Conservation (phyloP, 2,329 filamentous ascomycete species). For the Penicillium brevicompactum region DNA sequence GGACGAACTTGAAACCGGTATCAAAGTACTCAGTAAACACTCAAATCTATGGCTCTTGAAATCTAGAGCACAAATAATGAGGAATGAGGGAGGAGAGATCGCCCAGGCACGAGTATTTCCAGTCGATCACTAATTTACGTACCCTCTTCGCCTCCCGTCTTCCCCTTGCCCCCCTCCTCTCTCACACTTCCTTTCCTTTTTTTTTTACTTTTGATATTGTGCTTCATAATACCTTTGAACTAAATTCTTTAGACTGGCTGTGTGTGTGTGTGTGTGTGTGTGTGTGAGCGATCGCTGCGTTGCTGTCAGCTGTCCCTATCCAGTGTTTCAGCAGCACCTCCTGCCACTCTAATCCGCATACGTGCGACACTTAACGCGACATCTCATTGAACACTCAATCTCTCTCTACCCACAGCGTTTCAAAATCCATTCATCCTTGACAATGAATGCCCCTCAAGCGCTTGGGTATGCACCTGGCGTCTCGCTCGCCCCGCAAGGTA, state of each 20-base stretch:
- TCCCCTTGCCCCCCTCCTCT: conserved; percentile 14
- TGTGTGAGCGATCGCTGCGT: background rate
- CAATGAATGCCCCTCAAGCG: conserved; percentile 37
- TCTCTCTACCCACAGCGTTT: conserved; percentile 24
- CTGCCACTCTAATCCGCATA: conserved; percentile 11
- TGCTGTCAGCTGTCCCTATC: background rate
- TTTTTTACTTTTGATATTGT: background rate
- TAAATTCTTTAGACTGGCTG: background rate
- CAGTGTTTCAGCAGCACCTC: conserved; percentile 7
- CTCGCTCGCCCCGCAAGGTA: conserved; percentile 36
- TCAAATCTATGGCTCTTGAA: background rate
- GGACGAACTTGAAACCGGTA: no score
- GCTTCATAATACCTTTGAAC: background rate
- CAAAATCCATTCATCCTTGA: conserved; percentile 24
- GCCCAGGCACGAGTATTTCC: background rate
- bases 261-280: background rate
- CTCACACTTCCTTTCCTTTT: conserved; percentile 7
- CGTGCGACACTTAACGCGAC: conserved; percentile 21
- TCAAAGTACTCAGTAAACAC: no score
- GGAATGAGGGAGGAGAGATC: background rate
- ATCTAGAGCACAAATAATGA: background rate
- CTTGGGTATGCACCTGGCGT: conserved; percentile 36
- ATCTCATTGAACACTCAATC: conserved; percentile 12
- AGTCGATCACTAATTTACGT: conserved; percentile 13
- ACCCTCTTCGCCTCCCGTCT: conserved; percentile 11